Evolutionary conservation across 1,139 yeast species (phyloP).

Genomic region (Nadsonia starkeyi-henricii): DNA sequence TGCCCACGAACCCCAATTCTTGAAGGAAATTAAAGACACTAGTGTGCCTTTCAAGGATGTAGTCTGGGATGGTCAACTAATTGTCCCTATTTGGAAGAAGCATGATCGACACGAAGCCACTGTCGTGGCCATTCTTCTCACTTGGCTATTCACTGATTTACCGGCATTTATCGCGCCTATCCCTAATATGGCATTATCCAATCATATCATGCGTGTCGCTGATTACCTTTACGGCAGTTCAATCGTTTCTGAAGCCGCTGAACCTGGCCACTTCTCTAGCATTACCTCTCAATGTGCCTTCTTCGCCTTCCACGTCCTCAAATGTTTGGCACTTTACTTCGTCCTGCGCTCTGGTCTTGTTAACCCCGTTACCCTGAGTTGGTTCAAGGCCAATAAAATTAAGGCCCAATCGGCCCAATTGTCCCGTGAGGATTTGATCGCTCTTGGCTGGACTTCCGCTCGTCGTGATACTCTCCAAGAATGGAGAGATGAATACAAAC

Average conservation of each 20-base stretch:
- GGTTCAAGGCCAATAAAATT: conserved; percentile 17
- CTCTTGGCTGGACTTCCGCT: conserved; percentile 88
- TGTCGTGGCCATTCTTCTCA: conserved; percentile 33
- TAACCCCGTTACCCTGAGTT: conserved; percentile 55
- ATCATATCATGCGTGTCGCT: conserved; percentile 27
- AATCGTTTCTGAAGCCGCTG: conserved; percentile 26
- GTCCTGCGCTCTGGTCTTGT: conserved; percentile 54
- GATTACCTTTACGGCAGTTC: conserved; percentile 23
- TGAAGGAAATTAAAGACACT: conserved; percentile 28
- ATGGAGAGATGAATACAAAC: conserved; percentile 60
- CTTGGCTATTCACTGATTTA: conserved; percentile 85
- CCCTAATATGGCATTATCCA: conserved; percentile 79
- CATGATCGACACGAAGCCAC: conserved; percentile 36
- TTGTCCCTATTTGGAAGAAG: conserved; percentile 66
- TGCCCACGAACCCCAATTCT: conserved; percentile 35
- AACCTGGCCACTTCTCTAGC: conserved; percentile 33
- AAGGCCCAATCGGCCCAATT: conserved; percentile 19
- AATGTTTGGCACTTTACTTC: conserved; percentile 41
- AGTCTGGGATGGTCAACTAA: conserved; percentile 82
- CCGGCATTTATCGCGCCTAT: conserved; percentile 85
- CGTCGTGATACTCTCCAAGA: conserved; percentile 58
- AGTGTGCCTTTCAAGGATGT: conserved; percentile 33
- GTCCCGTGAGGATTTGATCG: conserved; percentile 41
- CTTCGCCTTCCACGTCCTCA: conserved; percentile 57
- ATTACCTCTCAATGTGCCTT: conserved; percentile 49